Evolutionary conservation across 768 basidiomycete species (phyloP).

Genomic region (Collybia sp.): DNA sequence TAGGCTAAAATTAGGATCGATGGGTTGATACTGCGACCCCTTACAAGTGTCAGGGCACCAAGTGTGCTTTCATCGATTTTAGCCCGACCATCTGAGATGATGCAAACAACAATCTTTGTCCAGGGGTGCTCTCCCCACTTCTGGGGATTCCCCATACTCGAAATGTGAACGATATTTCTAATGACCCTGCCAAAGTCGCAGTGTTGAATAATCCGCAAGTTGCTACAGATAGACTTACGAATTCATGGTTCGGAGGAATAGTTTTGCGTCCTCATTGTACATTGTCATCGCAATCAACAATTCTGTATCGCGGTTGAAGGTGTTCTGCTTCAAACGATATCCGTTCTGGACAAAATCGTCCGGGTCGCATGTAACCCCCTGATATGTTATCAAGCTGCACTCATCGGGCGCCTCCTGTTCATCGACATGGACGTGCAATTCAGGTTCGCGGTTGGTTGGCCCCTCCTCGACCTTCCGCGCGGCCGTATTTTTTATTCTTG

Average conservation of each 20-base stretch:
- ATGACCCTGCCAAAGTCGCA: slow-evolving; percentile 50
- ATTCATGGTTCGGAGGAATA: slow-evolving; percentile 81
- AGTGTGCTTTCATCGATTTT: slow-evolving; percentile 90
- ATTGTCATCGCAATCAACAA: slow-evolving; percentile 96
- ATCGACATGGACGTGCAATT: too few species aligned
- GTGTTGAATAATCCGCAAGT: slow-evolving; percentile 1
- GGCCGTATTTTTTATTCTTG: too few species aligned
- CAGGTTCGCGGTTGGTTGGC: too few species aligned
- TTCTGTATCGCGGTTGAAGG: slow-evolving; percentile 79
- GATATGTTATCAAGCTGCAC: too few species aligned
- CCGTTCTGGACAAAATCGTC: slow-evolving; percentile 79
- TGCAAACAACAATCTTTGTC: slow-evolving; percentile 87
- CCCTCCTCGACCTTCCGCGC: too few species aligned
- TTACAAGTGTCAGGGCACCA: slow-evolving; percentile 78
- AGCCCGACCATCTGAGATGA: slow-evolving; percentile 81
- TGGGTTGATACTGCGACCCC: slow-evolving; percentile 60
- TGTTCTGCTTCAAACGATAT: slow-evolving; percentile 75
- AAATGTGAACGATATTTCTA: slow-evolving; percentile 82
- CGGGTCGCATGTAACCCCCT: slow-evolving; percentile 82
- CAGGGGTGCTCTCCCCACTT: slow-evolving; percentile 84
- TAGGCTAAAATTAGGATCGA: slow-evolving; percentile 97
- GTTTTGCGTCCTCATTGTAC: slow-evolving; percentile 88
- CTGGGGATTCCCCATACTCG: slow-evolving; percentile 63
- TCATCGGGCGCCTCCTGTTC: too few species aligned
- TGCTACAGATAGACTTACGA: slow-evolving; percentile 41